A percentile compares a stretch with the other conserved stretches of the same genome.
Conservation (phyloP, 176 grass and related monocot genomes). For the Puya raimondii region DNA sequence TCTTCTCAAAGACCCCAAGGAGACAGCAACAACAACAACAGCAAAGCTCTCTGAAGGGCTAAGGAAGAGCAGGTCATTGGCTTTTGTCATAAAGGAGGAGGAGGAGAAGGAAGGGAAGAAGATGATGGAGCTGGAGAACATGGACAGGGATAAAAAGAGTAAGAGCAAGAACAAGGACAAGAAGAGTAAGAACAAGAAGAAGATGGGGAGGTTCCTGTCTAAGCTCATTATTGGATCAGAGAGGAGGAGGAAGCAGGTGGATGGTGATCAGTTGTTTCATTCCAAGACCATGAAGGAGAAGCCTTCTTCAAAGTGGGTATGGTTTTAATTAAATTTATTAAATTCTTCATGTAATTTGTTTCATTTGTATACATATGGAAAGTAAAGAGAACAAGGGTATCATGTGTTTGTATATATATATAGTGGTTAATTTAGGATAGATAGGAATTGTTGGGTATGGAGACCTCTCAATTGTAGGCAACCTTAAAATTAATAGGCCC, state of each 20-base stretch:
- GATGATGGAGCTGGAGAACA: constrained; percentile 4
- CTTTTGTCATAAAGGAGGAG: constrained; percentile 16
- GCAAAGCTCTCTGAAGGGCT: not conserved
- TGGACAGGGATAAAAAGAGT: not conserved
- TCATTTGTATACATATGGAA: not conserved
- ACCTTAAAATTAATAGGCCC: too few relatives aligned
- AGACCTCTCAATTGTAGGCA: too few relatives aligned
- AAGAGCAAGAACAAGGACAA: constrained; percentile 16
- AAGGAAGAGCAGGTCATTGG: constrained; percentile 23
- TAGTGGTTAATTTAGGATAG: too few relatives aligned
- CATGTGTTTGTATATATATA: not conserved
- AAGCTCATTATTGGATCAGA: constrained; percentile 50
- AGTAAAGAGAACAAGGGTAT: not conserved
- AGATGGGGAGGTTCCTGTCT: constrained; percentile 65
- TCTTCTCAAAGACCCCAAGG: not conserved
- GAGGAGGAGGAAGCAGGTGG: constrained; percentile 31
- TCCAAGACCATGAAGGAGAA: constrained; percentile 88
- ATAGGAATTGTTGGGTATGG: too few relatives aligned
- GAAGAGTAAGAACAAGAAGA: constrained; percentile 62
- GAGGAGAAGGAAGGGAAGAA: not conserved
- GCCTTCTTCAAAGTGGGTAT: constrained; percentile 56
- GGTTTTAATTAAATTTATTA: constrained; percentile 43
- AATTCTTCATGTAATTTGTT: not conserved
- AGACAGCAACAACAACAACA: not conserved
- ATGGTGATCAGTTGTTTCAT: constrained; percentile 42